A percentile compares a stretch with the other conserved stretches of the same genome.
These are phyloP conservation scores for Boechera retrofracta DNA, from an alignment of 345 rosid genomes.

Conservation along the genomic window DNA sequence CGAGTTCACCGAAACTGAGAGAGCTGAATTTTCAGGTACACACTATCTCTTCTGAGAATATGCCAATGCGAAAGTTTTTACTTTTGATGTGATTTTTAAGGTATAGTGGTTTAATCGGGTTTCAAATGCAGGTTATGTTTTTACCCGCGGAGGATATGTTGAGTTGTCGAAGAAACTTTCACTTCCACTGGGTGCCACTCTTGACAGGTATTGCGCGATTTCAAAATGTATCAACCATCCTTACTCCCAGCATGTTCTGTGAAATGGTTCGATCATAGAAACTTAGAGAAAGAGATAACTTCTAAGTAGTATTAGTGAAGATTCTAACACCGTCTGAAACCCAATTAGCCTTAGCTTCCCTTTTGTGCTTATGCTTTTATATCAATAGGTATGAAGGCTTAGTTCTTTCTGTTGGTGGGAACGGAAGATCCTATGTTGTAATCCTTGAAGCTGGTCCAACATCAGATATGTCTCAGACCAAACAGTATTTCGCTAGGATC, in stretches of 20 bases:
- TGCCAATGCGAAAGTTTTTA: background rate
- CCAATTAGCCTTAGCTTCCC: background rate
- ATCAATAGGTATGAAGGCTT: slow-evolving; percentile 81
- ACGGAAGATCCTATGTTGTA: slow-evolving; percentile 89
- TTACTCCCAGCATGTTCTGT: slow-evolving; percentile 8
- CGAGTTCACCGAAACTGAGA: slow-evolving; percentile 79
- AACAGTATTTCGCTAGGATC: slow-evolving; percentile 85
- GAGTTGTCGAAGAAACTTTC: slow-evolving; percentile 81
- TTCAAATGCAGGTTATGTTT: slow-evolving; percentile 74
- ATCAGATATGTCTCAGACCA: slow-evolving; percentile 84
- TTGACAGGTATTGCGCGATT: slow-evolving; percentile 66
- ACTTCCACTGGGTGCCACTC: slow-evolving; percentile 84
- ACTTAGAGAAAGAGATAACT: slow-evolving; percentile 1
- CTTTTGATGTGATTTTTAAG: slow-evolving; percentile 9
- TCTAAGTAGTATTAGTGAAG: background rate
- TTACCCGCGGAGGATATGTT: slow-evolving; percentile 89
- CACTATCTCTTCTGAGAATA: background rate
- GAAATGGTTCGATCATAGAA: slow-evolving; percentile 20
- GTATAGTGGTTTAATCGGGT: slow-evolving; percentile 14
- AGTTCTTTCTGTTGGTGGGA: slow-evolving; percentile 94
- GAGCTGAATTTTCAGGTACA: slow-evolving; percentile 89
- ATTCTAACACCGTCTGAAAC: background rate
- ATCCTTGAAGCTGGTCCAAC: slow-evolving; percentile 98
- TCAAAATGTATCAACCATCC: slow-evolving; percentile 4
- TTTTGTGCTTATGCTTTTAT: slow-evolving; percentile 19